Base-by-base conservation (phyloP, 2,329 filamentous ascomycete genomes). In the Ceratocystis huliohia region DNA sequence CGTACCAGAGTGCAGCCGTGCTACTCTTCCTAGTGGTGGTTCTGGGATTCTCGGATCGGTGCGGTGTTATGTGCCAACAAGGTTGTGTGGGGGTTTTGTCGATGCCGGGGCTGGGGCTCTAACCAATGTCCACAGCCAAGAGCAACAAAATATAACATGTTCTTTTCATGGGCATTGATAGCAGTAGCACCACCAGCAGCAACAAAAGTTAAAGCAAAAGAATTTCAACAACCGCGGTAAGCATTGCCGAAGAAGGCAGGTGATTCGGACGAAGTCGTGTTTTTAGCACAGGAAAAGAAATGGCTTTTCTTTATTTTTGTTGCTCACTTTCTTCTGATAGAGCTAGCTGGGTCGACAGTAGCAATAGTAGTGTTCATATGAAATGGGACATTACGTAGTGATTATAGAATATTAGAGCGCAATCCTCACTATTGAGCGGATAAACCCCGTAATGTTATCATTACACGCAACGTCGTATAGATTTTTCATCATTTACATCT, bases 11-110 rank as follows among this genome's bases (percentile, higher is more conserved):
- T 17, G 53, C 22, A 28, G 25, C 30, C 22, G 53, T 30, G 53
- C 17, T 57, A 57, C 53, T 57, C 17, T 8, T 57, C 53, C 37
- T 37, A 41, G 37, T 41, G 37, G 37, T 41, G 8, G 53, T 57
- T n/a, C 22, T 28, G 25, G 53, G 22, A 15, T 10, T 57, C 53
- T 57, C 53, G 53, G 25, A 57, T 25, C 22, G 53, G 53, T 57
- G 20, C 53, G 53, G 25, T 17, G 53, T 57, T 57, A 57, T 57
- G 22, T 33, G 53, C 53, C 53, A 57, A 33, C 53, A 57, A 10
- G 53, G 53, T 57, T 56, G 17, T 48, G 37, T n/a, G 46, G 8
- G 46, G 46, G 46, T 7, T 50, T 50, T 50, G n/a, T 22, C 6
- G 22, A 30, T 15, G 15, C 53, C 33, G 53, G 30, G 15, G 2